Base-by-base conservation (phyloP, 352 stramenopile genomes). In the Phytophthora pinifolia region DNA sequence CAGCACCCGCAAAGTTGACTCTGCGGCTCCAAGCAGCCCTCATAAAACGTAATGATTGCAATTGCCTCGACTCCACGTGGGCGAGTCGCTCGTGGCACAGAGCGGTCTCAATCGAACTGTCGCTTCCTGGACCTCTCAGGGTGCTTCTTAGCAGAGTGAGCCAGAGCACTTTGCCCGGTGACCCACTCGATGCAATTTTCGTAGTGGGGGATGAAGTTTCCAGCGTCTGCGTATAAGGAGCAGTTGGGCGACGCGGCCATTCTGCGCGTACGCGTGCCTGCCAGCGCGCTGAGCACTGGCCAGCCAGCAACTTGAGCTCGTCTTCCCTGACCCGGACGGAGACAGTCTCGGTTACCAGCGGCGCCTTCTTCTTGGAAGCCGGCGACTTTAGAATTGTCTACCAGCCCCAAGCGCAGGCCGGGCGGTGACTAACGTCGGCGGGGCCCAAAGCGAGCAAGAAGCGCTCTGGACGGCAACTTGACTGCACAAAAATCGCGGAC, bases 381-480 rank as follows among this genome's bases (percentile, higher is more conserved):
- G 41, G 45, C 46, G n/a, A n/a, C n/a, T n/a, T n/a, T n/a, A n/a
- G n/a, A n/a, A n/a, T n/a, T n/a, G n/a, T n/a, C n/a, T n/a, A n/a
- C 52, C 52, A 35, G 31, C 31, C 45, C 14, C n/a, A 54, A 50
- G 46, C 30, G 33, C 20, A 25, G 33, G 30, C 46, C 53, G 34
- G 53, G 18, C 15, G n/a, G 50, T 66, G 44, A 66, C 53, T 63
- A 63, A 47, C 45, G 36, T 59, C 31, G 15, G 29, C 36, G 25
- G 29, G 6, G 30, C 17, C 32, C 25, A 39, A 34, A 33, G 54
- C 58, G 35, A 66, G 48, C 63, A 59, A 73, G 64, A 54, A 56
- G 9, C 20, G 45, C 42, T 69, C 64, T 68, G 64, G 41, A 73
- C 54, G 34, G 60, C 48, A 72, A 60, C 64, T 66, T 69, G 59